Evolutionary conservation across 176 grass and related monocot genomes (phyloP).

Genomic region (Oryza punctata): DNA sequence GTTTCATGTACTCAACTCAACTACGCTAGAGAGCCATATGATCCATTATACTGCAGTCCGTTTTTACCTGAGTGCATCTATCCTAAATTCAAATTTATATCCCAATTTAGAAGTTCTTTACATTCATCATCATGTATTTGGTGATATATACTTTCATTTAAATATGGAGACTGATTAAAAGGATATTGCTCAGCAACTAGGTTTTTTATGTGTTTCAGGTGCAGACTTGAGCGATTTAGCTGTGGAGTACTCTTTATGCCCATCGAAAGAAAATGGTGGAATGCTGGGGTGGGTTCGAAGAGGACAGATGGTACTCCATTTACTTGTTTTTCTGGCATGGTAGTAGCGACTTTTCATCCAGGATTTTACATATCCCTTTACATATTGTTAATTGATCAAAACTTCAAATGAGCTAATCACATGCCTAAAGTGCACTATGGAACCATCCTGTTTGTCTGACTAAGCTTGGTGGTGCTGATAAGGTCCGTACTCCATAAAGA

Average conservation of each 20-base stretch:
- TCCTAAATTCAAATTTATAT: not conserved
- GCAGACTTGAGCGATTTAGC: constrained; percentile 94
- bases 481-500: constrained; percentile 1
- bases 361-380: constrained; percentile 7
- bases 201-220: constrained; percentile 45
- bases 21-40: not conserved
- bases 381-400: not conserved
- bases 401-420: not conserved
- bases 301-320: constrained; percentile 76
- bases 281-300: constrained; percentile 96
- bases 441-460: not conserved
- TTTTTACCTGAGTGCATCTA: not conserved
- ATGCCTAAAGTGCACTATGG: not conserved
- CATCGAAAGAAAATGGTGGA: constrained; percentile 95
- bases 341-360: not conserved
- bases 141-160: not conserved
- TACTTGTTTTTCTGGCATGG: constrained; percentile 22
- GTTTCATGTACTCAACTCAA: not conserved
- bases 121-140: not conserved
- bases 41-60: not conserved
- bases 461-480: not conserved
- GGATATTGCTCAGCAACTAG: not conserved
- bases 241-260: constrained; percentile 79
- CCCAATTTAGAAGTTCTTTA: not conserved
- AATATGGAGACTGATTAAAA: not conserved